These are phyloP conservation scores for Sarocladium kiliense DNA, from an alignment of 2,329 filamentous ascomycete genomes.

Conservation along the genomic window DNA sequence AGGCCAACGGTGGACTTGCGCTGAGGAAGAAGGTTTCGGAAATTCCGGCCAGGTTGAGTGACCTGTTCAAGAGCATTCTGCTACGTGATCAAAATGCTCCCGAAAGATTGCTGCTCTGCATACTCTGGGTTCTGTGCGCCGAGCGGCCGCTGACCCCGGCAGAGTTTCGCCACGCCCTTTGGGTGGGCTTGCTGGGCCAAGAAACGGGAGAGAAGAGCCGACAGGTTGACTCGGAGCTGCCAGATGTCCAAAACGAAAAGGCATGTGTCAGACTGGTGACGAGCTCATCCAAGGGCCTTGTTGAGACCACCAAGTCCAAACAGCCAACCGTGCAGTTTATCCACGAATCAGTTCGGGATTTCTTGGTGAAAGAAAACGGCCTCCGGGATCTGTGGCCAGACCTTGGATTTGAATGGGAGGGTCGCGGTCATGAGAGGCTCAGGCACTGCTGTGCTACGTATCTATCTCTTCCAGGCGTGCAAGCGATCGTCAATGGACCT, in stretches of 20 bases:
- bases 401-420: slow-evolving; percentile 19
- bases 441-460: slow-evolving; percentile 38
- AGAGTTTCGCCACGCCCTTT: slow-evolving; percentile 40
- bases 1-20: slow-evolving; percentile 18
- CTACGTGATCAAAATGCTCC: slow-evolving; percentile 36
- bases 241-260: slow-evolving; percentile 19
- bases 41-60: slow-evolving; percentile 33
- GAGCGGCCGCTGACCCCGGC: slow-evolving; percentile 32
- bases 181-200: slow-evolving; percentile 13
- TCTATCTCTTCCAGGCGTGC: slow-evolving; percentile 18
- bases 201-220: slow-evolving; percentile 15
- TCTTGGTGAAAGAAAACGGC: slow-evolving; percentile 32
- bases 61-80: slow-evolving; percentile 46
- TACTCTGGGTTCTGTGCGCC: slow-evolving; percentile 50
- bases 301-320: slow-evolving; percentile 31
- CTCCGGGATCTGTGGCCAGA: slow-evolving; percentile 25
- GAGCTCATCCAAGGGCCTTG: slow-evolving; percentile 44
- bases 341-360: too few species aligned
- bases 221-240: slow-evolving; percentile 19
- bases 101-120: slow-evolving; percentile 34
- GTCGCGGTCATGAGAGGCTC: slow-evolving; percentile 35
- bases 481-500: background rate
- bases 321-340: slow-evolving; percentile 36
- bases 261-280: slow-evolving; percentile 24
- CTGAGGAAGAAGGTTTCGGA: slow-evolving; percentile 23